phyloP scores from a whole-genome alignment of 176 grass and related monocot species.

The Poa pratensis region DNA sequence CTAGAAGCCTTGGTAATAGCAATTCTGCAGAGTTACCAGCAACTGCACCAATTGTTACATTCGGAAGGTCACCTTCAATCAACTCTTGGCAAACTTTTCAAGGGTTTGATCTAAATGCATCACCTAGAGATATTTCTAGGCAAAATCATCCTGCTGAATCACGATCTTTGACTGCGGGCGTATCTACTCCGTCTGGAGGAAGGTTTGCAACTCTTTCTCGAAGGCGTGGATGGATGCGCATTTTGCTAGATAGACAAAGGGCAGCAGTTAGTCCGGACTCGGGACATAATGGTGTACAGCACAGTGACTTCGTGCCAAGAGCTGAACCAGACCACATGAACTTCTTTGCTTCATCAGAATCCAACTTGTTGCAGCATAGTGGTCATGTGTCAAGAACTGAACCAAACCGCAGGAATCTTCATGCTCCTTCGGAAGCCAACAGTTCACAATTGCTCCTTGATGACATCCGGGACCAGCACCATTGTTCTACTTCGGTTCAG shows the following conservation, averaged over 20 bases:
- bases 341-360: background rate
- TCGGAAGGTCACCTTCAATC: conserved; percentile 30
- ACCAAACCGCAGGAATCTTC: conserved; percentile 12
- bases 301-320: conserved; percentile 1
- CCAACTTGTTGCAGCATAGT: conserved; percentile 36
- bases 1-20: conserved; percentile 28
- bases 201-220: conserved; percentile 48
- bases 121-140: conserved; percentile 63
- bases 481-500: conserved; percentile 48
- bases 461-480: conserved; percentile 43
- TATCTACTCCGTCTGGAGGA: conserved; percentile 62
- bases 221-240: conserved; percentile 48
- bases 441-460: conserved; percentile 41
- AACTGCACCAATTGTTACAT: conserved; percentile 33
- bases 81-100: conserved; percentile 32
- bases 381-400: conserved; percentile 28
- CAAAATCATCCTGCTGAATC: conserved; percentile 46
- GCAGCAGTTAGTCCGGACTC: background rate
- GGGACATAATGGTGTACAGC: conserved; percentile 3
- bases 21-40: conserved; percentile 33
- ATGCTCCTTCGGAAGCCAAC: conserved; percentile 22
- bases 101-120: conserved; percentile 84
- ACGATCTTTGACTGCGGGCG: conserved; percentile 44
- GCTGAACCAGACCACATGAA: conserved; percentile 33
- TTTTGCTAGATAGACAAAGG: conserved; percentile 55